Evolutionary conservation across 768 basidiomycete genomes (phyloP).

Genomic region (Suillus ampliporus): DNA sequence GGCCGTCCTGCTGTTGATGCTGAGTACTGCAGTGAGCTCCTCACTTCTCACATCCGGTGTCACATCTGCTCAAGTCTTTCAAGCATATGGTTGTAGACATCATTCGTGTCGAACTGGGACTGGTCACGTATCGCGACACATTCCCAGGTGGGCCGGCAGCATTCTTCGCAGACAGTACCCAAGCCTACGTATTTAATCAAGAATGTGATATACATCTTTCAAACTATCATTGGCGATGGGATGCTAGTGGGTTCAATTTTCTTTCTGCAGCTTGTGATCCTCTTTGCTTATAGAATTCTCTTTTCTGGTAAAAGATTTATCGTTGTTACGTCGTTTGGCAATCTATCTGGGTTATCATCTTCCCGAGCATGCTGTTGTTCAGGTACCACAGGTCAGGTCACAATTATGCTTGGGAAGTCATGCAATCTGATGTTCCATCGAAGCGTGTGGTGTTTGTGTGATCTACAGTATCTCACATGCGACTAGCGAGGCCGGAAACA

Average conservation of each 20-base stretch:
- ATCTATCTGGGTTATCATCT: conserved; percentile 13
- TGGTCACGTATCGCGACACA: conserved; percentile 24
- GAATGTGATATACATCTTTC: conserved; percentile 22
- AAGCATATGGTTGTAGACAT: conserved; percentile 12
- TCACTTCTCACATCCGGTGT: background rate
- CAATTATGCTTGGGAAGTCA: background rate
- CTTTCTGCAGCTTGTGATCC: background rate
- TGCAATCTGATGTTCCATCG: background rate
- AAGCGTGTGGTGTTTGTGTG: background rate
- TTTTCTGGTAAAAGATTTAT: conserved; percentile 13
- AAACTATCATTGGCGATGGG: conserved; percentile 11
- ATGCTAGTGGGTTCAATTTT: background rate
- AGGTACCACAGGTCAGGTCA: conserved; percentile 10
- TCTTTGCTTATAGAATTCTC: background rate
- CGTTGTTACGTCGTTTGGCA: conserved; percentile 20
- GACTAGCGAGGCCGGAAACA: background rate
- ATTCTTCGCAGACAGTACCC: conserved; percentile 26
- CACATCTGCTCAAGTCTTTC: background rate
- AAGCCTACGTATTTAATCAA: conserved; percentile 32
- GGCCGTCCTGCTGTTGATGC: background rate
- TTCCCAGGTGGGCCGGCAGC: conserved; percentile 27
- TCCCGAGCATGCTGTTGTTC: conserved; percentile 11
- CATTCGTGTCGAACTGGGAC: conserved; percentile 22
- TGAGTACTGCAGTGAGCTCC: conserved; percentile 7
- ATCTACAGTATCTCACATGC: conserved; percentile 14